Percentiles rank a stretch among this genome's conserved stretches.
Evolutionary conservation across 1,284 basidiomycete species (phyloP).

Genomic region (Sanghuangporus sanghuang): DNA sequence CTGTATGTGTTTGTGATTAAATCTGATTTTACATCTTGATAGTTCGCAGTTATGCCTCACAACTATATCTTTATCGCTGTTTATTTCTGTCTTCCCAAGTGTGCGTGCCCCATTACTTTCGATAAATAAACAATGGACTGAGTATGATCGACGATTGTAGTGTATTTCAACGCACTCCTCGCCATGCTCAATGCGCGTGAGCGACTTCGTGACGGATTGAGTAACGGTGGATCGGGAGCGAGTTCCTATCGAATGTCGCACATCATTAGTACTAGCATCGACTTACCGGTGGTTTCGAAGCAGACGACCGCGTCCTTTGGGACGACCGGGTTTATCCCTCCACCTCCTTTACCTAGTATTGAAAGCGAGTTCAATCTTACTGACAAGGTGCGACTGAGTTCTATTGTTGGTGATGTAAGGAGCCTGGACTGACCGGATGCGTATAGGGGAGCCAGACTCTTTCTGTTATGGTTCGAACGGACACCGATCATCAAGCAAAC

Average conservation of each 20-base stretch:
- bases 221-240: not conserved
- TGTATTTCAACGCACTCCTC: conserved; percentile 14
- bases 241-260: not conserved
- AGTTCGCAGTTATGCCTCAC: conserved; percentile 22
- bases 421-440: no score
- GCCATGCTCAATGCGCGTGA: conserved; percentile 11
- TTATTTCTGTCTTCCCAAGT: conserved; percentile 22
- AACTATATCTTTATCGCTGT: conserved; percentile 23
- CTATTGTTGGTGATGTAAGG: no score
- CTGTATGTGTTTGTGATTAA: not conserved
- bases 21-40: not conserved
- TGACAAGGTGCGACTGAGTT: not conserved
- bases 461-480: no score
- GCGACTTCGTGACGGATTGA: not conserved
- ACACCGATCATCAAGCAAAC: no score
- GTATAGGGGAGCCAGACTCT: no score
- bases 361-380: not conserved
- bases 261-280: not conserved
- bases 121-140: not conserved
- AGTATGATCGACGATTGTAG: not conserved
- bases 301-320: not conserved
- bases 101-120: conserved; percentile 7
- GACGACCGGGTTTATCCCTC: not conserved
- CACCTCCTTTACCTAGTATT: not conserved
- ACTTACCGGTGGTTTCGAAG: not conserved